Conservation (phyloP, 495 filamentous ascomycete genomes). For the Xylaria grammica region DNA sequence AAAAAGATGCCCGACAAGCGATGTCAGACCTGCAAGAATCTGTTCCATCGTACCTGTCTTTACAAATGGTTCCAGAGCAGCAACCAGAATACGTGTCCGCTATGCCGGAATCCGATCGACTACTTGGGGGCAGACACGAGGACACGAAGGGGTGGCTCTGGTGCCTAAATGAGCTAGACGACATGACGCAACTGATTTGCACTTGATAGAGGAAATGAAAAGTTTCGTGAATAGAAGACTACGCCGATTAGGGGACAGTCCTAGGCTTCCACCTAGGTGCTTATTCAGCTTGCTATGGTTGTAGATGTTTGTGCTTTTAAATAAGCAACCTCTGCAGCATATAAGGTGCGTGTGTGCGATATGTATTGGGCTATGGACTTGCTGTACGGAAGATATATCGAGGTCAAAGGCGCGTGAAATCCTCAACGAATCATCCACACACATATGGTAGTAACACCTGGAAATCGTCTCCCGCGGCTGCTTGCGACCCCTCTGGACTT, state of each 20-base stretch:
- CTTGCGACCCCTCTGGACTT: not conserved
- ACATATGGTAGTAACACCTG: not conserved
- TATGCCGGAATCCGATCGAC: slow-evolving; percentile 85
- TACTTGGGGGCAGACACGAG: slow-evolving; percentile 52
- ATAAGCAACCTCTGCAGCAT: too few relatives aligned
- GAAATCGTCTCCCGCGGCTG: not conserved
- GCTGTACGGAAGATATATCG: too few relatives aligned
- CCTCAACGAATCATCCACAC: too few relatives aligned
- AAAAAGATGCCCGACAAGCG: slow-evolving; percentile 87
- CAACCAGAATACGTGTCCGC: slow-evolving; percentile 84
- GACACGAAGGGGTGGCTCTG: slow-evolving; percentile 23
- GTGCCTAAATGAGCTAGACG: not conserved
- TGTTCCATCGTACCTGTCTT: slow-evolving; percentile 88
- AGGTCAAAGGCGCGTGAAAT: too few relatives aligned
- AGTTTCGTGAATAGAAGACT: not conserved
- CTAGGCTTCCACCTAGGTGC: too few relatives aligned
- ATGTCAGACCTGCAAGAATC: slow-evolving; percentile 91
- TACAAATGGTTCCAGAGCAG: slow-evolving; percentile 96
- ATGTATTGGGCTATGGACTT: too few relatives aligned
- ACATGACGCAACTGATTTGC: not conserved
- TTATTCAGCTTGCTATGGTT: too few relatives aligned
- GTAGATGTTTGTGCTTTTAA: not conserved
- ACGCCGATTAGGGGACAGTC: not conserved
- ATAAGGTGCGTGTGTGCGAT: too few relatives aligned
- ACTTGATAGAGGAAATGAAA: not conserved